A percentile compares a stretch with the other conserved stretches of the same genome.
Conservation (phyloP, 140 eudicot genomes). For the Ambrosia hybrid region DNA sequence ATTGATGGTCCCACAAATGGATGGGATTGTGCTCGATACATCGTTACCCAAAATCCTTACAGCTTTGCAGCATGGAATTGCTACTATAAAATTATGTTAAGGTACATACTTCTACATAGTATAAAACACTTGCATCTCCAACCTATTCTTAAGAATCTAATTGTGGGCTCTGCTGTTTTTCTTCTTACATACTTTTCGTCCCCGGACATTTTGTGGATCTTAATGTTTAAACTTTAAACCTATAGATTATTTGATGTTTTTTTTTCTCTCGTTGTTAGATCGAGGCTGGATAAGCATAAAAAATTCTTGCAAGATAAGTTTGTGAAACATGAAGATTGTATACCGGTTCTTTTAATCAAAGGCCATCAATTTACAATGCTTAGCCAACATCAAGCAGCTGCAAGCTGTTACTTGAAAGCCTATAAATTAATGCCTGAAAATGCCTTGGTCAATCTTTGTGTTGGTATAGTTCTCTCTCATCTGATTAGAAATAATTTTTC, state of each 20-base stretch:
- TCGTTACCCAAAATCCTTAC: conserved; percentile 75
- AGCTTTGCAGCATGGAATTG: conserved; percentile 96
- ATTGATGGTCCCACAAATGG: conserved; percentile 83
- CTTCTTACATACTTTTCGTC: neutral
- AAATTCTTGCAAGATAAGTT: conserved; percentile 69
- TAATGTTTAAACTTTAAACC: neutral
- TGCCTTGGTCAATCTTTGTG: conserved; percentile 83
- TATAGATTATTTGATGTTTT: neutral
- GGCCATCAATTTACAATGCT: conserved; percentile 73
- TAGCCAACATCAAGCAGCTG: conserved; percentile 89
- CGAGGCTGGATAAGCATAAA: conserved; percentile 55
- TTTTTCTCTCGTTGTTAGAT: conserved; percentile 14
- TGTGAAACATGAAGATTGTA: conserved; percentile 54
- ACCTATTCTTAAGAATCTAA: too few relatives aligned
- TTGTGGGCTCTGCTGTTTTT: too few relatives aligned
- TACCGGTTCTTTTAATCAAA: conserved; percentile 69
- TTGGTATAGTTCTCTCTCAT: conserved; percentile 43
- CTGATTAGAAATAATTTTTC: neutral
- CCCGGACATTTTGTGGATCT: conserved; percentile 3
- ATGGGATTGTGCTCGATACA: conserved; percentile 79
- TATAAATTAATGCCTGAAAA: conserved; percentile 81
- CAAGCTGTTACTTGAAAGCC: conserved; percentile 80
- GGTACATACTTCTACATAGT: conserved; percentile 36
- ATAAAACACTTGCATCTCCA: too few relatives aligned
- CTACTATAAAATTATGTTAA: conserved; percentile 75